Conservation (phyloP, 1,284 basidiomycete genomes). For the Dichomitus squalens region DNA sequence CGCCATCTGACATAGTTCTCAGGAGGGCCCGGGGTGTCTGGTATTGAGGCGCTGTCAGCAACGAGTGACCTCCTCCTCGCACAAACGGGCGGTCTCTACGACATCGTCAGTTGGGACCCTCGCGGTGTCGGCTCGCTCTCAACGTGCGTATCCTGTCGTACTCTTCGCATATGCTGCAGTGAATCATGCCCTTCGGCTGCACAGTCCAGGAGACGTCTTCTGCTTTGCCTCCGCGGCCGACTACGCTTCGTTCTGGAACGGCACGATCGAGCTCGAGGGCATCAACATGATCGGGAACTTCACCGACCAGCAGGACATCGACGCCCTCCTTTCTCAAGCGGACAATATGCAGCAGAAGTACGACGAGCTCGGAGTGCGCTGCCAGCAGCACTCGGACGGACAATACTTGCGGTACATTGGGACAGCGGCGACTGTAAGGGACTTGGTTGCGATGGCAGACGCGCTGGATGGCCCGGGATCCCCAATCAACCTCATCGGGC, state of each 20-base stretch:
- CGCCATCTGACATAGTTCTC: neutral
- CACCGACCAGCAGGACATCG: constrained; percentile 6
- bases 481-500: constrained; percentile 14
- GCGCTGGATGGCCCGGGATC: constrained; percentile 17
- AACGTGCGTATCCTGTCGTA: no score
- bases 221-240: no score
- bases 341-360: constrained; percentile 17
- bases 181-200: no score
- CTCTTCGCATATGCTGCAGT: no score
- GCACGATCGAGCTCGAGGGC: constrained; percentile 10
- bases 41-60: neutral
- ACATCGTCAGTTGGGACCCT: constrained; percentile 18
- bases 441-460: constrained; percentile 20
- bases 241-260: constrained; percentile 8
- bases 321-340: constrained; percentile 8
- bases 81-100: constrained; percentile 7
- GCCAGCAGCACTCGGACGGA: neutral
- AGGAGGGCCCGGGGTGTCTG: constrained; percentile 2
- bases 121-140: constrained; percentile 15
- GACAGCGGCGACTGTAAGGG: constrained; percentile 19
- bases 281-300: constrained; percentile 16
- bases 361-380: constrained; percentile 8
- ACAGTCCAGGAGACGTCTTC: no score
- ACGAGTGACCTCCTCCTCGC: neutral
- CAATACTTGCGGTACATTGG: constrained; percentile 19